These are phyloP conservation scores for Eucalyptus marginata DNA, from an alignment of 345 rosid species.

Conservation along the genomic window DNA sequence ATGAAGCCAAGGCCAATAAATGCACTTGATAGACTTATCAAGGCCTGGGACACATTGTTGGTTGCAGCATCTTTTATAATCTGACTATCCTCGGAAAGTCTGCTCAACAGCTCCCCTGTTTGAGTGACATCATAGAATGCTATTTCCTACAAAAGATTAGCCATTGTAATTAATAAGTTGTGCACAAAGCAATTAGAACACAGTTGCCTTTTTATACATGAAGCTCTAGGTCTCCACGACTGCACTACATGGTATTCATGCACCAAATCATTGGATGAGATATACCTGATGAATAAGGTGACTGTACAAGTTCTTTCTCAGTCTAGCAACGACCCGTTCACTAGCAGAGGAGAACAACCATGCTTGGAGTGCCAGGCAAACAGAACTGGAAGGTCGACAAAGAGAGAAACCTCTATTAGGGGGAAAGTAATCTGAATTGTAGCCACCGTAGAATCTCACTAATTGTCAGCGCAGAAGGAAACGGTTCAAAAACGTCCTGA, in stretches of 20 bases:
- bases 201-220: neutral
- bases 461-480: neutral
- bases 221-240: neutral
- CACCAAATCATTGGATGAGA: neutral
- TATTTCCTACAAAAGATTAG: constrained; percentile 14
- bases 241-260: neutral
- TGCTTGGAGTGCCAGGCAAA: constrained; percentile 26
- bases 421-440: neutral
- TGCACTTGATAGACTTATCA: constrained; percentile 23
- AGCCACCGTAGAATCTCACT: neutral
- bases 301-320: constrained; percentile 25
- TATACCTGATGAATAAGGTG: constrained; percentile 35
- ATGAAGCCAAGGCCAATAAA: constrained; percentile 30
- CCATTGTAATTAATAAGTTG: neutral
- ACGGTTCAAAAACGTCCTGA: neutral
- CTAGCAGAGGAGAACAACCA: constrained; percentile 35
- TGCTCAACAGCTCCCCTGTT: constrained; percentile 35
- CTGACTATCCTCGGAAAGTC: constrained; percentile 39
- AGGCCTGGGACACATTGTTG: constrained; percentile 35
- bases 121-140: constrained; percentile 41
- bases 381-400: constrained; percentile 6
- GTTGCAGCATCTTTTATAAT: constrained; percentile 45
- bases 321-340: constrained; percentile 37
- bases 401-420: neutral
- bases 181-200: neutral